Evolutionary conservation across 2,329 filamentous ascomycete genomes (phyloP), one percentile per base, ranked within the genome.

Genomic region (Ceratocystiopsis sp.): DNA sequence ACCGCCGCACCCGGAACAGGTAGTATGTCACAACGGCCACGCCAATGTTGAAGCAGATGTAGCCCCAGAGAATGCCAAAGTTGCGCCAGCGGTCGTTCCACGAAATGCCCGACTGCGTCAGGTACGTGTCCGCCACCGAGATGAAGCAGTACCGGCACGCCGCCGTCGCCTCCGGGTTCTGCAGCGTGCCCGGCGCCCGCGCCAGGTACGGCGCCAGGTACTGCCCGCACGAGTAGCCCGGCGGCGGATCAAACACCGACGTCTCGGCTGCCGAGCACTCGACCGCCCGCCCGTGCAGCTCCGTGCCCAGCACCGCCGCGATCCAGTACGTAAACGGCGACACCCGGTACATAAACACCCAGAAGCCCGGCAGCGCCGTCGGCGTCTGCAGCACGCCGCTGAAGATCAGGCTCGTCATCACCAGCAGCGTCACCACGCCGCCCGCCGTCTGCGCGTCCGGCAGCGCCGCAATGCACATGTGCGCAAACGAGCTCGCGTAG

Each of bases 251-350:
- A 54, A 93, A 78, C n/a, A 61, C 57, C 19, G 83, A 64, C 46
- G 73, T 67, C 56, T 93, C 86, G 54, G 80, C 81, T 7, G 58
- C 49, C 1, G 81, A 73, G 58, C 86, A 93, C 0, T 57, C 51
- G 34, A 89, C 75, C 0, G 59, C 41, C 0, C 73, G 73, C 50
- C 80, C 76, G 36, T 80, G 80, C 6, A 93, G 62, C 2, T 73
- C 81, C 0, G 72, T 73, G 0, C 78, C 69, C 0, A 89, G 59
- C 62, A 93, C 75, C 17, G 78, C 81, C 14, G 71, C 69, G 35
- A 89, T 73, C n/a, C 89, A 64, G 57, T 93, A 93, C 0, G 81
- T 86, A 52, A 93, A 81, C 0, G 86, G 85, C 0, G 78, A 85
- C 41, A 85, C 63, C 39, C 80, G 74, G 60, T 89, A 87, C 77